Base-by-base conservation (phyloP, 2,329 filamentous ascomycete genomes). In the Alternaria brassicae region DNA sequence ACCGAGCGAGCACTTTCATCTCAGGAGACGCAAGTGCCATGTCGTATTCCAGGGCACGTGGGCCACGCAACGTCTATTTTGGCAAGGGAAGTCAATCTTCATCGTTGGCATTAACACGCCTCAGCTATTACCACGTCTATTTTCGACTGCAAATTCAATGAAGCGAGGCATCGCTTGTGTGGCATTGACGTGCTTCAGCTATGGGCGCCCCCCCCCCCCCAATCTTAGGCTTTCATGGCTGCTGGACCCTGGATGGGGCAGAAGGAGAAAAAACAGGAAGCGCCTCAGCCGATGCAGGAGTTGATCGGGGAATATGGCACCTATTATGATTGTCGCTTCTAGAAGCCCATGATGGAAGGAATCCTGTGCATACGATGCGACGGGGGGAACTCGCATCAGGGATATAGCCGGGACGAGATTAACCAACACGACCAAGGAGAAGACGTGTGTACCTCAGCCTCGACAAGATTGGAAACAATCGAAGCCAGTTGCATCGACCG, bases 311-410 rank as follows among this genome's bases (percentile, higher is more conserved):
- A 54, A 58, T 58, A 58, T 36, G 25, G 19, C 42, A 42, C n/a
- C 23, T 12, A 36, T 28, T 12, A 30, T 15, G 9, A 17, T 21
- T 47, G 19, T 37, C 50, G 58, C 61, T 71, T 71, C 68, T 66
- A 60, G 68, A 70, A 71, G 47, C 44, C 44, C 44, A n/a, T 19
- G 44, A 52, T 50, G 57, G 68, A 69, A 70, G 67, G 53, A 51
- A 17, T 30, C 39, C 28, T 44, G 25, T 32, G 56, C 37, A 47
- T 54, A 8, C 19, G 1, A 40, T 36, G 30, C 17, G 28, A 40
- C 27, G 13, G 37, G 34, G 40, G 42, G 47, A 54, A 54, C 47
- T 51, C 40, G 17, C 34, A 37, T 30, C 57, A 56, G 45, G 51
- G 40, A 42, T 47, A 28, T 25, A 17, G 44, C 44, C 40, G 15